Base-by-base conservation (phyloP, 768 basidiomycete species). In the Calvatia gigantea region DNA sequence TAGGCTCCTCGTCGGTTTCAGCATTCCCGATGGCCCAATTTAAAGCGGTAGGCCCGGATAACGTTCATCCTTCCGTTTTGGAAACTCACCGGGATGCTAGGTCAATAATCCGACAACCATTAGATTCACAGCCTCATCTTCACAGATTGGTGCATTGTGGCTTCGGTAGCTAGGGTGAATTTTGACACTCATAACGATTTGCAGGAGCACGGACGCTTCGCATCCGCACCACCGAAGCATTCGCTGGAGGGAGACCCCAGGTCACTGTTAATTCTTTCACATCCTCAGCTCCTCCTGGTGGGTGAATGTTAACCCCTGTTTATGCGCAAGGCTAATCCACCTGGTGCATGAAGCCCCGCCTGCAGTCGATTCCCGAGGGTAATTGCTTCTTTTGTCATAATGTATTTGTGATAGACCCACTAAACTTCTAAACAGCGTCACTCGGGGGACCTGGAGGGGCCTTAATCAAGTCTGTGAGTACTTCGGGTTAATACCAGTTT, bases 11-110 rank as follows among this genome's bases (percentile, higher is more conserved):
- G 57, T 69, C 73, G 27, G 67, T 61, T 1, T 64, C 67, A 14
- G 66, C 69, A n/a, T 78, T 76, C 69, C 79, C 79, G 1, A 79
- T 80, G 78, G 77, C 77, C n/a, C 73, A 74, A 56, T 79, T 77
- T 66, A 74, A 74, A 61, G 66, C 49, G 3, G 73, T 74, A 54
- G 47, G 68, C 49, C 9, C 14, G 31, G 7, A 33, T 37, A n/a
- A n/a, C n/a, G n/a, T n/a, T n/a, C n/a, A n/a, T n/a, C n/a, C n/a
- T n/a, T n/a, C n/a, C n/a, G n/a, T n/a, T n/a, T n/a, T n/a, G n/a
- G n/a, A n/a, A n/a, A n/a, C n/a, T n/a, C n/a, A n/a, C n/a, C n/a
- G n/a, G n/a, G 27, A 4, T 51, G 32, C 8, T 44, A 74, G 68
- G 73, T 77, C 28, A 77, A 76, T 57, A 73, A 71, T 59, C 75